These are phyloP conservation scores for Stagonosporopsis chrysanthemi DNA, from an alignment of 2,329 filamentous ascomycete species.

Conservation along the genomic window DNA sequence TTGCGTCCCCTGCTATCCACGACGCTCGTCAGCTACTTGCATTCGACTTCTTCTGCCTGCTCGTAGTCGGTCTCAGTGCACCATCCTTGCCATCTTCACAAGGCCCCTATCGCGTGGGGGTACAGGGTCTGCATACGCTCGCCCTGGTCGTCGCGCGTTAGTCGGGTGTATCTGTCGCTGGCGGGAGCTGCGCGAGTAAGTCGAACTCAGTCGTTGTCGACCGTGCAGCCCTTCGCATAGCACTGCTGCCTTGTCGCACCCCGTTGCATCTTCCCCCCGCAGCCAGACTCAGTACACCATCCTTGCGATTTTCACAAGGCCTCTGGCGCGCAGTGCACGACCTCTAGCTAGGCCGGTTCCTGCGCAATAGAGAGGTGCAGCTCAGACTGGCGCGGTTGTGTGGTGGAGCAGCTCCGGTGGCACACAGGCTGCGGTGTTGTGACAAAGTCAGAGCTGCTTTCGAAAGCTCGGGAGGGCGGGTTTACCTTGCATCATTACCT, in stretches of 20 bases:
- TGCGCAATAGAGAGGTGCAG: conserved; percentile 21
- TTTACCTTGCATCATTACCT: conserved; percentile 11
- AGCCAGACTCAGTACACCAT: conserved; percentile 12
- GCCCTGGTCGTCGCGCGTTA: conserved; percentile 10
- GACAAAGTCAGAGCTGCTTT: not conserved
- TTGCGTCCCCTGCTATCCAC: not conserved
- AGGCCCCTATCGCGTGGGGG: conserved; percentile 1
- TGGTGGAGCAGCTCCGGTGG: conserved; percentile 16
- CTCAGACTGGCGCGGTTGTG: conserved; percentile 16
- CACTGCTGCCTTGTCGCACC: not conserved
- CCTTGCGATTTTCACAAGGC: conserved; percentile 18
- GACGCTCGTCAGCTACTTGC: not conserved
- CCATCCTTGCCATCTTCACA: conserved; percentile 13
- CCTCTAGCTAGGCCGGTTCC: conserved; percentile 16
- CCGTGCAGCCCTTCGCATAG: not conserved
- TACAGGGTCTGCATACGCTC: conserved; percentile 14
- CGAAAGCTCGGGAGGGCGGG: conserved; percentile 29
- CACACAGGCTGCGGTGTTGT: not conserved
- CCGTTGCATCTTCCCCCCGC: not conserved
- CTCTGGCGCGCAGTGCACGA: conserved; percentile 7
- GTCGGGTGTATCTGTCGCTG: conserved; percentile 17
- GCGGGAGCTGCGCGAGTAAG: conserved; percentile 8
- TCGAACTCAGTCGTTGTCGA: not conserved
- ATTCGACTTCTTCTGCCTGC: not conserved
- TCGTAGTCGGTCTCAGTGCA: conserved; percentile 3